Evolutionary conservation across 768 basidiomycete species (phyloP).

Genomic region (Sistotremastrum suecicum): DNA sequence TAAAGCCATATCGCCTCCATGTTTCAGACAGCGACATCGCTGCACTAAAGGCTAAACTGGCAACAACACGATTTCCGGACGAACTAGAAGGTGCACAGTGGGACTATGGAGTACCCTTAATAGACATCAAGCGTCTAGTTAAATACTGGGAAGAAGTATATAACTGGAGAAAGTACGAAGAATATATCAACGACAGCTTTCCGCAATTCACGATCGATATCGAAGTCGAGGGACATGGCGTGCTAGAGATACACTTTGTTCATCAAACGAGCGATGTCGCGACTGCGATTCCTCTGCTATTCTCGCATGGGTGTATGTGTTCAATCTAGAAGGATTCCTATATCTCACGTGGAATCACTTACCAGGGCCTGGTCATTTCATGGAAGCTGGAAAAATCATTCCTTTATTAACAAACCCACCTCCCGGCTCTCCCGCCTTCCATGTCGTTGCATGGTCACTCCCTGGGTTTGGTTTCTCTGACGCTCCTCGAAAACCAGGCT

Average conservation of each 20-base stretch:
- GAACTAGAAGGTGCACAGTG: neutral
- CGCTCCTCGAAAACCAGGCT: constrained; percentile 3
- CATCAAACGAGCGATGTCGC: neutral
- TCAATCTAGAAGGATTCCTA: neutral
- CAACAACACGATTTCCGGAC: constrained; percentile 2
- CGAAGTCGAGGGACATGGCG: constrained; percentile 1
- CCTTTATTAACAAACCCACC: neutral
- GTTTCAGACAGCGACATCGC: constrained; percentile 1
- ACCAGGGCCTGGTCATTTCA: constrained; percentile 4
- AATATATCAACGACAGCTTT: constrained; percentile 1
- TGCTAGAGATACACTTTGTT: constrained; percentile 4
- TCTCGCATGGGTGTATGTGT: constrained; percentile 4
- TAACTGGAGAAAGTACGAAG: constrained; percentile 5
- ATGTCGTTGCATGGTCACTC: constrained; percentile 1
- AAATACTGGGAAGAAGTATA: constrained; percentile 2
- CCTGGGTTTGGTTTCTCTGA: constrained; percentile 5
- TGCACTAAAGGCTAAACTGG: constrained; percentile 1
- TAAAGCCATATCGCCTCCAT: constrained; percentile 2
- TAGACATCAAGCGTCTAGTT: constrained; percentile 3
- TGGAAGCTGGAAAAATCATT: constrained; percentile 3
- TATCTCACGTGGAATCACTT: neutral
- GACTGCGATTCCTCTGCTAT: constrained; percentile 3
- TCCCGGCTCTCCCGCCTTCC: constrained; percentile 1
- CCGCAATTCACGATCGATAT: constrained; percentile 6
- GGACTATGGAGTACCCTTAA: neutral